Base-by-base conservation (phyloP, 192 early-diverging fungal genomes). In the Linnemannia elongata region DNA sequence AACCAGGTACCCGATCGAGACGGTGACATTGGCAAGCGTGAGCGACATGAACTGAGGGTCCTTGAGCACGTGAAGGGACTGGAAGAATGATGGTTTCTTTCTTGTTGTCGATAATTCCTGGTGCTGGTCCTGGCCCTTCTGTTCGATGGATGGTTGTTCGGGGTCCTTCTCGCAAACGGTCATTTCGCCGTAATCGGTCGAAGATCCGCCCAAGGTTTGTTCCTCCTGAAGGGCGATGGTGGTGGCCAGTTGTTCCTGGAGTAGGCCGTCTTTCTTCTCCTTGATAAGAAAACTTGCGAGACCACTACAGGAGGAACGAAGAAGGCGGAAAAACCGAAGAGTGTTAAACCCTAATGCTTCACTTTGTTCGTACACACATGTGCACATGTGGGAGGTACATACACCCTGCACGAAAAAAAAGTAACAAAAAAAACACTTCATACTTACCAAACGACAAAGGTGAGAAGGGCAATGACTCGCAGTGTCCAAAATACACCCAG, bases 401-500 rank as follows among this genome's bases (percentile, higher is more conserved):
- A 17, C 20, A 72, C 22, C 8, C 38, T 22, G 36, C 35, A 9
- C 41, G 20, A 72, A 27, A n/a, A 72, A 30, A 15, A 33, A 35
- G 3, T 33, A 66, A 8, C 0, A 30, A 7, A 33, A 63, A 66
- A 66, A 33, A 35, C 44, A 15, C 44, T 45, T 45, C 44, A 3
- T 45, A 45, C 66, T 75, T 75, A 84, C 82, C 82, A 84, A 41
- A 84, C 49, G 2, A 94, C 89, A 81, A 90, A 82, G 22, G 87
- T 79, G 60, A 91, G 72, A 22, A 82, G 35, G 4, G 86, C 90
- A 7, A 83, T 44, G 39, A 89, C 73, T 8, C 91, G 79, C 24
- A 91, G 55, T 0, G 88, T 80, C 79, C 87, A 86, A 66, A 88
- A 84, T 24, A 87, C 83, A 22, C 87, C 91, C 12, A 88, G n/a